Percentiles rank a stretch among this genome's conserved stretches.
Conservation (phyloP, 495 filamentous ascomycete species). For the Aspergillus panamensis region DNA sequence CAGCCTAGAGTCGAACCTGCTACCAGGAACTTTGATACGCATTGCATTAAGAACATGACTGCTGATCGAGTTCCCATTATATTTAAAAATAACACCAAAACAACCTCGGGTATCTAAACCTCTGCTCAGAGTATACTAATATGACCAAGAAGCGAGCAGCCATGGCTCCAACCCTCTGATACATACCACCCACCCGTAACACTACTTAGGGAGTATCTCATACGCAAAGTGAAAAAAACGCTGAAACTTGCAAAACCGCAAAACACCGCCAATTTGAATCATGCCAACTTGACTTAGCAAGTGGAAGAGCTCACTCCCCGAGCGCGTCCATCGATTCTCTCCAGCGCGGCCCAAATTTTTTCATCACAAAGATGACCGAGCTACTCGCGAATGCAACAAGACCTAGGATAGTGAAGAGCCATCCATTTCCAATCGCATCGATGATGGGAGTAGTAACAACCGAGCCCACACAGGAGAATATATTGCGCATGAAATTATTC, state of each 20-base stretch:
- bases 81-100: background rate
- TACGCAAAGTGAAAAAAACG: background rate
- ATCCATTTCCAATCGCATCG: slow-evolving; percentile 78
- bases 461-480: slow-evolving; percentile 74
- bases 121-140: background rate
- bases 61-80: background rate
- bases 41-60: no score
- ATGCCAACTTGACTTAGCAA: background rate
- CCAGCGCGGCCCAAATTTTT: slow-evolving; percentile 63
- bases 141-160: background rate
- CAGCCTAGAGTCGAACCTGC: no score
- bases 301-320: slow-evolving; percentile 19
- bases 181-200: no score
- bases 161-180: background rate
- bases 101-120: background rate
- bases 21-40: no score
- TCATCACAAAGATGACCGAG: slow-evolving; percentile 63
- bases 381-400: slow-evolving; percentile 55
- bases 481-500: slow-evolving; percentile 74
- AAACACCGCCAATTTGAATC: background rate
- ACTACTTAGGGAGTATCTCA: no score
- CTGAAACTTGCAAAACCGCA: background rate
- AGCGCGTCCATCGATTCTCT: slow-evolving; percentile 62
- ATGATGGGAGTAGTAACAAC: slow-evolving; percentile 75
- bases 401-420: slow-evolving; percentile 80